phyloP scores from a whole-genome alignment of 1,284 basidiomycete genomes.

The Stygiomarasmius scandens region DNA sequence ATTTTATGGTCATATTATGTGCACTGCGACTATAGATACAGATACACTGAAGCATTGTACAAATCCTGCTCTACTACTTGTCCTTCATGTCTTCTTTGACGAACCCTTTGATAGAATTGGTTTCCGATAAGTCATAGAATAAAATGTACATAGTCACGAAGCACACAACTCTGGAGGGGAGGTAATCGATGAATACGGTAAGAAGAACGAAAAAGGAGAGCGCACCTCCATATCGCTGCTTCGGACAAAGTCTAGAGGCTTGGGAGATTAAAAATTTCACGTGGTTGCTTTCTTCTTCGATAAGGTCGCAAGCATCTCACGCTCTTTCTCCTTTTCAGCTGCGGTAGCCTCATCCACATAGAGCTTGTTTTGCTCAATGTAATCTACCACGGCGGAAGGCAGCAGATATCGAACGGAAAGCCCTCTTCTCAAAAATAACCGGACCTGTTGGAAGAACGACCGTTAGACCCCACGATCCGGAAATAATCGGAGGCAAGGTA shows the following conservation, averaged over 20 bases:
- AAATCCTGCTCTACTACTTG: background rate
- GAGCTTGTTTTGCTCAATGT: slow-evolving; percentile 84
- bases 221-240: background rate
- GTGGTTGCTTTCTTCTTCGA: slow-evolving; percentile 11
- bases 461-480: slow-evolving; percentile 10
- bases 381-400: slow-evolving; percentile 90
- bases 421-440: slow-evolving; percentile 89
- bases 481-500: slow-evolving; percentile 31
- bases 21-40: too few species aligned
- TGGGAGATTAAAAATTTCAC: slow-evolving; percentile 6
- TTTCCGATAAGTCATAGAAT: background rate
- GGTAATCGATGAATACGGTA: background rate
- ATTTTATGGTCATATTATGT: too few species aligned
- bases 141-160: slow-evolving; percentile 4
- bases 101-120: background rate
- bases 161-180: background rate
- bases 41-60: background rate
- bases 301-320: slow-evolving; percentile 3
- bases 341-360: slow-evolving; percentile 65
- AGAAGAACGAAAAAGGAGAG: background rate
- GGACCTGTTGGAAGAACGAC: slow-evolving; percentile 41
- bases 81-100: background rate
- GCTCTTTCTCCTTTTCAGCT: slow-evolving; percentile 44
- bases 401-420: slow-evolving; percentile 94
- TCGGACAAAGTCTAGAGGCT: background rate